Evolutionary conservation across 306 rosid species (phyloP).

Genomic region (Lathyrus aphaca): DNA sequence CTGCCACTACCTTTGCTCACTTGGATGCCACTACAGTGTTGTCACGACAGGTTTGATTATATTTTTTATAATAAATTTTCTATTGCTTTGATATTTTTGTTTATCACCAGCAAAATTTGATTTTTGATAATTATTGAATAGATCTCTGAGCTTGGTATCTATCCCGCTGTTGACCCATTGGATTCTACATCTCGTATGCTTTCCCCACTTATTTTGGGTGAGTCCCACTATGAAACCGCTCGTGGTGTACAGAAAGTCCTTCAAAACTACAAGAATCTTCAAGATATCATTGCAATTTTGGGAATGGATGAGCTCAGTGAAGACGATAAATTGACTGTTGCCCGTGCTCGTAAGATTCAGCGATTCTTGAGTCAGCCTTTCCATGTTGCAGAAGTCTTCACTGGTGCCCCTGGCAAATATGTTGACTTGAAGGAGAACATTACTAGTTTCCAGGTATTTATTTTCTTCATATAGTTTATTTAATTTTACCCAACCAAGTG

Average conservation of each 20-base stretch:
- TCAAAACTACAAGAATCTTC: constrained; percentile 97
- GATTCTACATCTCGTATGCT: constrained; percentile 99
- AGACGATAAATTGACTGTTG: constrained; percentile 95
- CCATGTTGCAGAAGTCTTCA: constrained; percentile 99
- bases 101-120: not conserved
- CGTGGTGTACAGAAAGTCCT: constrained; percentile 97
- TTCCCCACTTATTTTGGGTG: constrained; percentile 95
- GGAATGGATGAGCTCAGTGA: constrained; percentile 99
- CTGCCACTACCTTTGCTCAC: constrained; percentile 99
- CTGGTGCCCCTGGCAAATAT: constrained; percentile 98
- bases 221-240: constrained; percentile 89
- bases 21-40: constrained; percentile 99
- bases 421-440: constrained; percentile 93
- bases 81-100: not conserved
- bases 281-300: constrained; percentile 98
- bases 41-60: constrained; percentile 75
- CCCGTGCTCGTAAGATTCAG: constrained; percentile 92
- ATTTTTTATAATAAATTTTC: not conserved
- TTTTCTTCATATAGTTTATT: too few species aligned
- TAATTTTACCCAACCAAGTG: too few species aligned
- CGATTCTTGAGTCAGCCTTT: constrained; percentile 95
- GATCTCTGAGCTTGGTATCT: constrained; percentile 99
- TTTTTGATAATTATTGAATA: constrained; percentile 36
- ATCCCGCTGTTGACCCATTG: constrained; percentile 94
- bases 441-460: constrained; percentile 77